phyloP scores from a whole-genome alignment of 768 basidiomycete species.

The Russula sp. region DNA sequence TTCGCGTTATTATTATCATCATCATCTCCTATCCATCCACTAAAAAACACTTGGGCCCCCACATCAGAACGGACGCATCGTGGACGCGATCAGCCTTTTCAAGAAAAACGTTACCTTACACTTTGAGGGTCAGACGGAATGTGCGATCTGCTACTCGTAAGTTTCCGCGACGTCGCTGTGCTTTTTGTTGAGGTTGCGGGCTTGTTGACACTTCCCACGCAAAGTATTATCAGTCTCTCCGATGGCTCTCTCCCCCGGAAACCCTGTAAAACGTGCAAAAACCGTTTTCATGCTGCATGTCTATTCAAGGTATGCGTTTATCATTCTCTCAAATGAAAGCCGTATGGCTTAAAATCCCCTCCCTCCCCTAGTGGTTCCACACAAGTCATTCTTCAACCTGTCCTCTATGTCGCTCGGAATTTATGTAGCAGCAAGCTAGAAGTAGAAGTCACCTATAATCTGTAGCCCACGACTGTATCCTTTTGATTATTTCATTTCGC shows the following conservation, averaged over 20 bases:
- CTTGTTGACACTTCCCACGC: not conserved
- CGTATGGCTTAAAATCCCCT: not conserved
- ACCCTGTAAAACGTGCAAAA: conserved; percentile 91
- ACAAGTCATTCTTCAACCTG: conserved; percentile 86
- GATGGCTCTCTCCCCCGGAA: conserved; percentile 85
- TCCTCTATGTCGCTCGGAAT: conserved; percentile 83
- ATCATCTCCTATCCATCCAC: too few species aligned
- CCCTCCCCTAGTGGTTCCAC: conserved; percentile 74
- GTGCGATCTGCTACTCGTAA: conserved; percentile 93
- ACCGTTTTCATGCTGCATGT: conserved; percentile 88
- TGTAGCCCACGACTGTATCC: not conserved
- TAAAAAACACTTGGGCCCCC: too few species aligned
- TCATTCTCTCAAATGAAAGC: not conserved
- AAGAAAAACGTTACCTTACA: conserved; percentile 90
- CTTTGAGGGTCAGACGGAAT: conserved; percentile 93
- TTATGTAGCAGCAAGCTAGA: conserved; percentile 35
- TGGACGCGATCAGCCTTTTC: conserved; percentile 84
- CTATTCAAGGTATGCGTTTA: conserved; percentile 64
- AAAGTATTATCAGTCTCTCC: conserved; percentile 82
- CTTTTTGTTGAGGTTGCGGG: not conserved
- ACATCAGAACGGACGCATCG: conserved; percentile 81
- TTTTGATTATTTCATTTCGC: not conserved
- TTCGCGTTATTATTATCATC: conserved; percentile 32
- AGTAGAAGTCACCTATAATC: not conserved
- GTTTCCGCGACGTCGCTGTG: conserved; percentile 24